phyloP scores from a whole-genome alignment of 345 rosid genomes.

The Citrus inodora region DNA sequence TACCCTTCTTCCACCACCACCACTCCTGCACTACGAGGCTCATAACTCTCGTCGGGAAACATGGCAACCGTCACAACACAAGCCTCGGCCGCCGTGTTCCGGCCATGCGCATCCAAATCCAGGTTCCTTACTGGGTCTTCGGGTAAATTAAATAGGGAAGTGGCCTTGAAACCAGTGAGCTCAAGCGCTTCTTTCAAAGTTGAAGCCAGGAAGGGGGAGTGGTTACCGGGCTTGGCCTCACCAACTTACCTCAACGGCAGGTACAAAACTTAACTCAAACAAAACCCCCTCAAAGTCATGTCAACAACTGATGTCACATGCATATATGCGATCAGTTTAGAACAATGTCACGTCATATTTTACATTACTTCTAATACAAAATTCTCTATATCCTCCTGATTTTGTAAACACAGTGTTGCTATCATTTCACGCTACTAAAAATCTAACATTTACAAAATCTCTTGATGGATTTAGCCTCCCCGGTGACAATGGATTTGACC shows the following conservation, averaged over 20 bases:
- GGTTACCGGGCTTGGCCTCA: conserved; percentile 86
- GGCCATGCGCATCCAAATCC: conserved; percentile 54
- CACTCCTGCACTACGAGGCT: neutral
- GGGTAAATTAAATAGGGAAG: conserved; percentile 40
- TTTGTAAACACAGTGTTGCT: neutral
- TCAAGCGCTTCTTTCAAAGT: conserved; percentile 46
- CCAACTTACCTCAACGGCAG: conserved; percentile 86
- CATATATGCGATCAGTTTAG: no score
- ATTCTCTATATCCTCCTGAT: neutral
- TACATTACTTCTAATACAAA: no score
- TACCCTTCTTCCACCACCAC: neutral
- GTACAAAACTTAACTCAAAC: conserved; percentile 25
- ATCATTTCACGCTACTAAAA: neutral
- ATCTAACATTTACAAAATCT: neutral
- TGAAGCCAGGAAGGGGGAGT: conserved; percentile 93
- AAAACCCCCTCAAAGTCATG: neutral
- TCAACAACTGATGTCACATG: neutral
- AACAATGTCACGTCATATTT: no score
- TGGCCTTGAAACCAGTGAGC: conserved; percentile 39
- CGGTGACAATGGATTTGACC: conserved; percentile 97
- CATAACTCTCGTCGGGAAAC: neutral
- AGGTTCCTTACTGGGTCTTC: conserved; percentile 70
- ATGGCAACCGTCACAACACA: conserved; percentile 89
- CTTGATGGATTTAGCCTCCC: conserved; percentile 54
- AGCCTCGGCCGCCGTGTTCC: conserved; percentile 82